Evolutionary conservation across 2,329 filamentous ascomycete species (phyloP).

Genomic region (Aspergillus phoenicis): DNA sequence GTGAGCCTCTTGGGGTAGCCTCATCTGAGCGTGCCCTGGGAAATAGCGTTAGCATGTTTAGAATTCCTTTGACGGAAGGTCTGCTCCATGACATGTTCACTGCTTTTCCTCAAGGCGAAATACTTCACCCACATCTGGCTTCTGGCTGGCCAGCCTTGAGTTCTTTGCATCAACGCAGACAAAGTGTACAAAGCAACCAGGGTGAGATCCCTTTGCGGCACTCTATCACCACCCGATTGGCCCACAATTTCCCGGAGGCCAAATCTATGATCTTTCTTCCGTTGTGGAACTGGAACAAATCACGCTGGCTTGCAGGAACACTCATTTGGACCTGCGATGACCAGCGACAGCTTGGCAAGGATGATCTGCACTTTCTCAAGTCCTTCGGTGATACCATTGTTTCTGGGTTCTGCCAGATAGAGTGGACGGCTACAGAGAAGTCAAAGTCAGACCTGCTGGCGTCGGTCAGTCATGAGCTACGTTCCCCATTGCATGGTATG

Average conservation of each 20-base stretch:
- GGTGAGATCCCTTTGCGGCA: neutral
- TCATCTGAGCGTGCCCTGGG: neutral
- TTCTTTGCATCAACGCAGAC: neutral
- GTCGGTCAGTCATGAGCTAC: slow-evolving; percentile 56
- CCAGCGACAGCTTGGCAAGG: slow-evolving; percentile 22
- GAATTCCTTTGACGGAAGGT: slow-evolving; percentile 15
- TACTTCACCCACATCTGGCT: slow-evolving; percentile 16
- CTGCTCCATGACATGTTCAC: slow-evolving; percentile 23
- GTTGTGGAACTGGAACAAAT: slow-evolving; percentile 38
- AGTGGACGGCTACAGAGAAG: slow-evolving; percentile 43
- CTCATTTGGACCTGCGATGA: slow-evolving; percentile 32
- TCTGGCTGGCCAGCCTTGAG: neutral
- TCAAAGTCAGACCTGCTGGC: slow-evolving; percentile 57
- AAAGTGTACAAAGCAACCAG: slow-evolving; percentile 5
- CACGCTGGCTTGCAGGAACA: slow-evolving; percentile 37
- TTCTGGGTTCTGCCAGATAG: slow-evolving; percentile 37
- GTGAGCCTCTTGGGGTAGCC: slow-evolving; percentile 18
- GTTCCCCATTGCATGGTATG: slow-evolving; percentile 51
- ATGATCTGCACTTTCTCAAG: slow-evolving; percentile 40
- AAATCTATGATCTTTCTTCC: slow-evolving; percentile 35
- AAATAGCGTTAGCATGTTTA: neutral
- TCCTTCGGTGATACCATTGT: slow-evolving; percentile 39
- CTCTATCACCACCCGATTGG: slow-evolving; percentile 16
- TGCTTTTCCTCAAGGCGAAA: slow-evolving; percentile 19
- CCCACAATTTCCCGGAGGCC: slow-evolving; percentile 26